These are phyloP conservation scores for Cryptomeria japonica DNA, from an alignment of 75 land plant species.

Conservation along the genomic window DNA sequence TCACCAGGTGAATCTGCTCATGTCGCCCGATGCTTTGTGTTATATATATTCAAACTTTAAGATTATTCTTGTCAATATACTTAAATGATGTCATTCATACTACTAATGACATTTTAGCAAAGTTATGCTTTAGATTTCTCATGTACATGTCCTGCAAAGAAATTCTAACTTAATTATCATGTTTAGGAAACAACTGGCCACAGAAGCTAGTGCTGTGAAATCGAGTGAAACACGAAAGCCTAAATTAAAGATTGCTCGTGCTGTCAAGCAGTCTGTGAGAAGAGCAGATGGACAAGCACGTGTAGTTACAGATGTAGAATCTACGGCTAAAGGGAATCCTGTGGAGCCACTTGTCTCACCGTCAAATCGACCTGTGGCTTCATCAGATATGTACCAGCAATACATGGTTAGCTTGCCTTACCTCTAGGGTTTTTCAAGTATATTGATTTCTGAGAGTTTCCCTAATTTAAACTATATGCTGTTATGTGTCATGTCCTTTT, in stretches of 20 bases:
- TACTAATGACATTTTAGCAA: neutral
- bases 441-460: neutral
- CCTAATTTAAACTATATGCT: neutral
- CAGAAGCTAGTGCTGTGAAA: slow-evolving; percentile 11
- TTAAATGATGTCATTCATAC: neutral
- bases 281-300: slow-evolving; percentile 13
- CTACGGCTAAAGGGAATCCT: slow-evolving; percentile 7
- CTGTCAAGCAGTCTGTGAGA: slow-evolving; percentile 2
- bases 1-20: slow-evolving; percentile 39
- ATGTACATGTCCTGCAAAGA: neutral
- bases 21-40: neutral
- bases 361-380: slow-evolving; percentile 7
- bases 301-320: slow-evolving; percentile 5
- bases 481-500: neutral
- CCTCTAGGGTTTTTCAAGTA: neutral
- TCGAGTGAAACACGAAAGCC: slow-evolving; percentile 5
- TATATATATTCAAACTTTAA: neutral
- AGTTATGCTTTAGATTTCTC: neutral
- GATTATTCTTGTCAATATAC: neutral
- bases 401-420: neutral
- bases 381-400: slow-evolving; percentile 2
- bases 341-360: neutral
- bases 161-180: neutral
- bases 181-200: neutral
- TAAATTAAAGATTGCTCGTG: slow-evolving; percentile 12